A percentile compares a stretch with the other conserved stretches of the same genome.
phyloP scores from a whole-genome alignment of 1,284 basidiomycete genomes.

The Stygiomarasmius scandens region DNA sequence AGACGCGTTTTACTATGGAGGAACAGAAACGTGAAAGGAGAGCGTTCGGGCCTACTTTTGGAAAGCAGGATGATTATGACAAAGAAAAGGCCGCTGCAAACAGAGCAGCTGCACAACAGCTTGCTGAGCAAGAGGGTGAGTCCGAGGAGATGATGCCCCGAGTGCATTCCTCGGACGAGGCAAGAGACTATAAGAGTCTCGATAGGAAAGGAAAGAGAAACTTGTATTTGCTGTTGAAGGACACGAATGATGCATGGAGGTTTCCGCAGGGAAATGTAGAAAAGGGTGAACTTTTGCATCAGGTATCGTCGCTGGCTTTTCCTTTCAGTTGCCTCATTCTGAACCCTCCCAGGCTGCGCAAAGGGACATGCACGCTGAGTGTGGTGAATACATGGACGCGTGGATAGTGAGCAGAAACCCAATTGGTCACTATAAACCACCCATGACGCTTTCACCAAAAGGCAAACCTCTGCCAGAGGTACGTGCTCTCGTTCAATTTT shows the following conservation, averaged over 20 bases:
- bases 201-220: constrained; percentile 85
- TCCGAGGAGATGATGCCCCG: constrained; percentile 63
- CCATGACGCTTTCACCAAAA: constrained; percentile 24
- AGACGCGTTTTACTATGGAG: constrained; percentile 78
- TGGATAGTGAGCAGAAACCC: constrained; percentile 82
- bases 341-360: constrained; percentile 59
- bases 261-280: constrained; percentile 77
- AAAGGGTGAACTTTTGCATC: constrained; percentile 69
- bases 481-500: constrained; percentile 14
- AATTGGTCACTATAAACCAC: constrained; percentile 50
- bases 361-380: constrained; percentile 64
- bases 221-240: constrained; percentile 79
- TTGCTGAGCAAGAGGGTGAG: constrained; percentile 70
- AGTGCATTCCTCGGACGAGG: constrained; percentile 63
- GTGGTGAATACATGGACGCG: constrained; percentile 76
- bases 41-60: constrained; percentile 69
- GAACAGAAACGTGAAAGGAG: constrained; percentile 70
- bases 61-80: constrained; percentile 40
- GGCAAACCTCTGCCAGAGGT: constrained; percentile 38
- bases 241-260: constrained; percentile 68
- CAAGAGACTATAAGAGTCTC: constrained; percentile 69
- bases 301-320: constrained; percentile 41
- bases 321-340: constrained; percentile 12
- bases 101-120: constrained; percentile 55
- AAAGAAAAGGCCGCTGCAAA: constrained; percentile 48